phyloP scores from a whole-genome alignment of 257 asterid genomes.

The Solanum bulbocastanum region DNA sequence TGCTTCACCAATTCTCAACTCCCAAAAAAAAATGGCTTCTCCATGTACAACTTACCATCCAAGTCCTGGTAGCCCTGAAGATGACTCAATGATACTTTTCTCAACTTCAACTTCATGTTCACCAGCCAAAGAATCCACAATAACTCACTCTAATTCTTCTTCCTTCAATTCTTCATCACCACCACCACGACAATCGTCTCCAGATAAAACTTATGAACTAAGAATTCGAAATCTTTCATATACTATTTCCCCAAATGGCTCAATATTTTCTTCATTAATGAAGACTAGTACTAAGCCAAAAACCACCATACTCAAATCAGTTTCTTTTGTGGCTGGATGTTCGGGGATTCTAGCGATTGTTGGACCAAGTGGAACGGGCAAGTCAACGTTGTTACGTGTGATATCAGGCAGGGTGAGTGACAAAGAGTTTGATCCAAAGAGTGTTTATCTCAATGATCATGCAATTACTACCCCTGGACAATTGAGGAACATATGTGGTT shows the following conservation, averaged over 20 bases:
- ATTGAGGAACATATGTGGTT: conserved; percentile 67
- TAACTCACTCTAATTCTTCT: conserved; percentile 31
- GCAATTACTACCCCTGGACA: conserved; percentile 34
- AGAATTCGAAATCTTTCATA: conserved; percentile 47
- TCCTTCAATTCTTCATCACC: conserved; percentile 48
- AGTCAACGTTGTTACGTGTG: conserved; percentile 54
- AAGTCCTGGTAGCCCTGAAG: conserved; percentile 22
- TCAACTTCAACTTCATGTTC: conserved; percentile 41
- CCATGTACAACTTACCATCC: background rate
- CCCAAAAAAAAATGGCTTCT: background rate
- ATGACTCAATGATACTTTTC: conserved; percentile 56
- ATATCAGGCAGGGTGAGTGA: conserved; percentile 56
- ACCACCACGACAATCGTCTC: conserved; percentile 51
- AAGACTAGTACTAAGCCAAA: conserved; percentile 26
- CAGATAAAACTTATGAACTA: conserved; percentile 31
- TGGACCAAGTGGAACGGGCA: conserved; percentile 91
- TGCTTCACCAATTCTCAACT: background rate
- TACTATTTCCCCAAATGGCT: conserved; percentile 24
- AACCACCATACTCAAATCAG: conserved; percentile 49
- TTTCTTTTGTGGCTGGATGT: conserved; percentile 56
- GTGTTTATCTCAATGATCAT: conserved; percentile 34
- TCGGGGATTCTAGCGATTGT: conserved; percentile 61
- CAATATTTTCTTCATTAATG: conserved; percentile 5
- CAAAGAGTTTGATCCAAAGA: conserved; percentile 37
- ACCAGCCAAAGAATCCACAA: conserved; percentile 39